phyloP scores from a whole-genome alignment of 345 rosid genomes.

The Eutrema heterophyllum region DNA sequence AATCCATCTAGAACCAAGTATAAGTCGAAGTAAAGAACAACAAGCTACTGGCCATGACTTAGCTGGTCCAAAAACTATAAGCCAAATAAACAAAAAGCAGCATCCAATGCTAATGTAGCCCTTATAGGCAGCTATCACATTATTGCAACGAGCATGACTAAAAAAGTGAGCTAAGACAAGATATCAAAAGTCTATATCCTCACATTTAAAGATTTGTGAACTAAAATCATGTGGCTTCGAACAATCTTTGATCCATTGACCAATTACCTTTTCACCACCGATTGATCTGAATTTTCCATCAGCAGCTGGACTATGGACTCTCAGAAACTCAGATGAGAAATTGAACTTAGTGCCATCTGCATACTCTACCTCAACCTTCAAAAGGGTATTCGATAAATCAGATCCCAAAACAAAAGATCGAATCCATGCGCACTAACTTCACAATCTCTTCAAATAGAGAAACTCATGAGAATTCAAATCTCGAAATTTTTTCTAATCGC shows the following conservation, averaged over 20 bases:
- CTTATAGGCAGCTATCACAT: conserved; percentile 1
- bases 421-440: not conserved
- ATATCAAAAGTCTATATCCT: conserved; percentile 7
- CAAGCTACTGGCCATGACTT: conserved; percentile 8
- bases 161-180: not conserved
- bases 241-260: not conserved
- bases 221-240: not conserved
- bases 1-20: not conserved
- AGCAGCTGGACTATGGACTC: conserved; percentile 81
- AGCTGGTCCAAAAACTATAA: conserved; percentile 15
- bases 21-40: conserved; percentile 17
- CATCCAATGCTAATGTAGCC: conserved; percentile 6
- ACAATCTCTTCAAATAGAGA: no score
- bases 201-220: not conserved
- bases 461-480: not conserved
- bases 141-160: conserved; percentile 2
- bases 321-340: conserved; percentile 69
- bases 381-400: conserved; percentile 17
- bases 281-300: conserved; percentile 84
- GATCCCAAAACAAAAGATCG: not conserved
- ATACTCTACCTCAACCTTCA: conserved; percentile 77
- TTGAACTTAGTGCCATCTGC: conserved; percentile 55
- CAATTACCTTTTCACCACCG: conserved; percentile 73
- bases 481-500: not conserved
- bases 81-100: conserved; percentile 6